Conservation (phyloP, 2,329 filamentous ascomycete genomes). For the Moelleriella libera region DNA sequence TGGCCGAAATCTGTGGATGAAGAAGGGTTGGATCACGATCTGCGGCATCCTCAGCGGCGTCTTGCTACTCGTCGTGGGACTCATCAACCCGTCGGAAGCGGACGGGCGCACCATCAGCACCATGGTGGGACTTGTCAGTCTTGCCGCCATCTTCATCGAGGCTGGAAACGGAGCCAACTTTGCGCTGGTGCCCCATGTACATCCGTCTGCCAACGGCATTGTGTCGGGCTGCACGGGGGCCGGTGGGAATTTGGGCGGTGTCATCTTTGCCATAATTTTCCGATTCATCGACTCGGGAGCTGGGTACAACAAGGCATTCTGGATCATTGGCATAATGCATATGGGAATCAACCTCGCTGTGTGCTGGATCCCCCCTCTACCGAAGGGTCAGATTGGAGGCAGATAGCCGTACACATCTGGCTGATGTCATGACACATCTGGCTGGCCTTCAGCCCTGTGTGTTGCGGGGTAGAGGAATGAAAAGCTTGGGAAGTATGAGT, state of each 20-base stretch:
- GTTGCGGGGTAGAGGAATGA: too few species aligned
- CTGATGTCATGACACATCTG: too few species aligned
- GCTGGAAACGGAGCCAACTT: constrained; percentile 81
- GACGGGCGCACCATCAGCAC: constrained; percentile 24
- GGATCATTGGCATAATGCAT: constrained; percentile 69
- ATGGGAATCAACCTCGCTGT: constrained; percentile 56
- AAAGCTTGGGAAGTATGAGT: too few species aligned
- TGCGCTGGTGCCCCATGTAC: constrained; percentile 73
- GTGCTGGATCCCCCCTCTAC: constrained; percentile 38
- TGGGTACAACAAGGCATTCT: constrained; percentile 57
- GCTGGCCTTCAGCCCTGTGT: too few species aligned
- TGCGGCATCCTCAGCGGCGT: constrained; percentile 49
- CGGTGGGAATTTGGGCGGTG: constrained; percentile 70
- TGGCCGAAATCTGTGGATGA: constrained; percentile 19
- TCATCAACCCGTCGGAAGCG: constrained; percentile 45
- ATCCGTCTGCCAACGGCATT: constrained; percentile 65
- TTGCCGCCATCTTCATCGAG: constrained; percentile 71
- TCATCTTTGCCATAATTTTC: constrained; percentile 74
- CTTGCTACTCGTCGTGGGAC: constrained; percentile 46
- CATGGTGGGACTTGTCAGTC: constrained; percentile 64
- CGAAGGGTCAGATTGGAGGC: constrained; percentile 26
- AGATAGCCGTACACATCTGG: constrained; percentile 1
- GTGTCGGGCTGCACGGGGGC: constrained; percentile 70
- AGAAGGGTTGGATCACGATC: constrained; percentile 30
- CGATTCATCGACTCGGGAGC: constrained; percentile 50